Evolutionary conservation across 768 basidiomycete species (phyloP), one percentile per base, ranked within the genome.

Genomic region (Mycena olivaceomarginata): DNA sequence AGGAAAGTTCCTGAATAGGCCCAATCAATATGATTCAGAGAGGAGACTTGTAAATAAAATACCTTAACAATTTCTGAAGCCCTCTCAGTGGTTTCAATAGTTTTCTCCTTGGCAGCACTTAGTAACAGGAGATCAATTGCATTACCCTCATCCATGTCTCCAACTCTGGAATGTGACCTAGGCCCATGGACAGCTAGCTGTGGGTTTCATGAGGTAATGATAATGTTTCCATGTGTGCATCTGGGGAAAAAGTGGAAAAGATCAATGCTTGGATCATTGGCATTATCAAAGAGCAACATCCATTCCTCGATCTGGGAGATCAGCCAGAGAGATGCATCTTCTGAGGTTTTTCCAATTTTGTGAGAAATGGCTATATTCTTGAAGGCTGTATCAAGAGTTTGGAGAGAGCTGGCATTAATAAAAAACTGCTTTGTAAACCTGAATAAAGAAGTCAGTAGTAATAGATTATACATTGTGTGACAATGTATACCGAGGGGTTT

Each of bases 81-180:
- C 56, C 22, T 31, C 56, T 57, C 25, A 2, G 25, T 31, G 25
- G 56, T 57, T 25, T 57, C 56, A 31, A 31, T 57, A 31, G 22
- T 57, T 57, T 57, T 57, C 22, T 31, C 56, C 25, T 57, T 25
- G 25, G 12, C 25, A 31, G 56, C 56, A 6, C 56, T 57, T 25
- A 57, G 56, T 57, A 57, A n/a, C n/a, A n/a, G n/a, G n/a, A 57
- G 56, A 57, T 57, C 56, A 57, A 57, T 57, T 57, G 56, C 56
- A 57, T 57, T 10, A 9, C 4, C 31, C 25, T 57, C 56, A 57
- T 57, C 56, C 56, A 57, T 57, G 25, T 57, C 56, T 25, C 56
- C 56, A 57, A 57, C 56, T 57, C 25, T 57, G 25, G 56, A 57
- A 31, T 57, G 25, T 57, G 56, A 57, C 56, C 46, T 48, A 48